Percentiles rank a stretch among this genome's conserved stretches.
phyloP scores from a whole-genome alignment of 441 rosid genomes.

The Corymbia citriodora region DNA sequence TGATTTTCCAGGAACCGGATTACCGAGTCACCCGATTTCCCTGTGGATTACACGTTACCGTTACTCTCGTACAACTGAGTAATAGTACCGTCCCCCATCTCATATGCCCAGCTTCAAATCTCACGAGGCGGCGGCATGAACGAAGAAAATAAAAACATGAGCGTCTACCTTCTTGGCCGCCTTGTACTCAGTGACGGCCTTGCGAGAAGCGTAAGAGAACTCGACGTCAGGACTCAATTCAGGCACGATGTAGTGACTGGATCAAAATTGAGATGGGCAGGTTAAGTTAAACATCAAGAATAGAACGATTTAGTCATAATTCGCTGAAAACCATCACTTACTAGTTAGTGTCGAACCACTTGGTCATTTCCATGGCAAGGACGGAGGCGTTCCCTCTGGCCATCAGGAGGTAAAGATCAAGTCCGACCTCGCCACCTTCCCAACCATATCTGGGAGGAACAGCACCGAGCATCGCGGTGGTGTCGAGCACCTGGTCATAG shows the following conservation, averaged over 20 bases:
- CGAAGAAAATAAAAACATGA: too few species aligned
- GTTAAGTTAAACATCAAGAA: too few species aligned
- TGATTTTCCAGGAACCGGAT: too few species aligned
- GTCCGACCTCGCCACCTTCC: conserved; percentile 71
- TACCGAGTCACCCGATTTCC: too few species aligned
- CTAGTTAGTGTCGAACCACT: conserved; percentile 99
- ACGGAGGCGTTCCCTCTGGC: conserved; percentile 92
- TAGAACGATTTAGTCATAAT: too few species aligned
- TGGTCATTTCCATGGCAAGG: conserved; percentile 98
- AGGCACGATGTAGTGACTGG: conserved; percentile 89
- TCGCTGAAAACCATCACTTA: conserved; percentile 27
- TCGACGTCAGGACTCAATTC: conserved; percentile 88
- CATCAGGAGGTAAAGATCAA: conserved; percentile 77
- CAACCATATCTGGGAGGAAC: conserved; percentile 80
- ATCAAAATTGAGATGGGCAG: too few species aligned
- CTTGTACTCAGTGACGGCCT: conserved; percentile 82
- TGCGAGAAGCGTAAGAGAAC: conserved; percentile 88
- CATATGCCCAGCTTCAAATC: too few species aligned
- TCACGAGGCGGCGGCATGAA: too few species aligned
- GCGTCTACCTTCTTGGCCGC: conserved; percentile 84
- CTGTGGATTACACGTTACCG: too few species aligned
- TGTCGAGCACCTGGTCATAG: conserved; percentile 83
- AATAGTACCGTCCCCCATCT: too few species aligned
- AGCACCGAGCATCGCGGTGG: conserved; percentile 90
- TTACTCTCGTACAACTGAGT: too few species aligned